Evolutionary conservation across 2,329 filamentous ascomycete genomes (phyloP).

Genomic region (Aspergillus pseudoterreus): DNA sequence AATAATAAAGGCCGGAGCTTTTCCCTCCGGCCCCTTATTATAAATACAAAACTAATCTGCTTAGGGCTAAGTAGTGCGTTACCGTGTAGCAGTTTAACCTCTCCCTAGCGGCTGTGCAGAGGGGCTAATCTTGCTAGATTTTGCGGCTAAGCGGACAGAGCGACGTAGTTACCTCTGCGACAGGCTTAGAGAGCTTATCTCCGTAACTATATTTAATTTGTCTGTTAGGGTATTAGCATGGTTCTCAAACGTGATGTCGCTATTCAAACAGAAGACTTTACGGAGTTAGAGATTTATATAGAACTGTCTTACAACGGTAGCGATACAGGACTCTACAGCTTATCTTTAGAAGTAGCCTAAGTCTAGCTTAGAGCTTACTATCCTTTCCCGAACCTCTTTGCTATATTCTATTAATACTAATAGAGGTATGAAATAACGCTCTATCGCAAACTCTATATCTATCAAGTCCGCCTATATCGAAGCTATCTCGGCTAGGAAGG

Average conservation of each 20-base stretch:
- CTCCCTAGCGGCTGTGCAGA: background rate
- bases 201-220: slow-evolving; percentile 2
- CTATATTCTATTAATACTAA: slow-evolving; percentile 13
- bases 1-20: slow-evolving; percentile 26
- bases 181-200: slow-evolving; percentile 9
- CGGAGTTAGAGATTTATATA: slow-evolving; percentile 2
- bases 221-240: slow-evolving; percentile 11
- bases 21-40: slow-evolving; percentile 19
- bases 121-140: background rate
- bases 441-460: slow-evolving; percentile 11
- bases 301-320: slow-evolving; percentile 3
- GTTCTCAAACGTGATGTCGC: slow-evolving; percentile 6
- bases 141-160: slow-evolving; percentile 8
- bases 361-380: slow-evolving; percentile 16
- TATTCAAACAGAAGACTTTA: slow-evolving; percentile 5
- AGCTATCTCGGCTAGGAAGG: slow-evolving; percentile 13
- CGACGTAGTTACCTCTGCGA: slow-evolving; percentile 7
- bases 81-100: slow-evolving; percentile 1
- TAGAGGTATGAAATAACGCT: slow-evolving; percentile 16
- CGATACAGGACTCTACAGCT: slow-evolving; percentile 1
- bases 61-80: slow-evolving; percentile 15
- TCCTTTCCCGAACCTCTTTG: slow-evolving; percentile 10
- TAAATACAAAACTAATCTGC: slow-evolving; percentile 36
- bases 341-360: slow-evolving; percentile 14
- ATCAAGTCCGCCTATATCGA: slow-evolving; percentile 15